Conservation (phyloP, 2,329 filamentous ascomycete species). For the Anisogramma anomala region DNA sequence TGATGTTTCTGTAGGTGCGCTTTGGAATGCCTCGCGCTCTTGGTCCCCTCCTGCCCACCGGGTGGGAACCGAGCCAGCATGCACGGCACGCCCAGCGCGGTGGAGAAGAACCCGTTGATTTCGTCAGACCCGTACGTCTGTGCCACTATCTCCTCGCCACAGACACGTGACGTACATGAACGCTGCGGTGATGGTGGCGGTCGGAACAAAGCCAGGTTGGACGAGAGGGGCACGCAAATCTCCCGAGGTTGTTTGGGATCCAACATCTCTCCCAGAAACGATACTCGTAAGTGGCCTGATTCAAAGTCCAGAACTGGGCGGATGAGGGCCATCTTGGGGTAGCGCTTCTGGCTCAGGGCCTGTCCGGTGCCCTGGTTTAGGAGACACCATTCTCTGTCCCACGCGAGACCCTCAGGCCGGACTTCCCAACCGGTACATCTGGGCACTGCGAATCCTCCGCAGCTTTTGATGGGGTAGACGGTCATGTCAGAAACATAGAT, state of each 20-base stretch:
- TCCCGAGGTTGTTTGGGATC: slow-evolving; percentile 19
- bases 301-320: slow-evolving; percentile 63
- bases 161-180: slow-evolving; percentile 54
- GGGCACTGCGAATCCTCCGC: slow-evolving; percentile 65
- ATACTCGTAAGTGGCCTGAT: slow-evolving; percentile 52
- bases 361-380: slow-evolving; percentile 76
- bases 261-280: slow-evolving; percentile 28
- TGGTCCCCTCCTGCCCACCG: slow-evolving; percentile 38
- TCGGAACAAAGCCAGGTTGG: slow-evolving; percentile 48
- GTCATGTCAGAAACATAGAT: slow-evolving; percentile 48
- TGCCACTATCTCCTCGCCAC: slow-evolving; percentile 65
- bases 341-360: slow-evolving; percentile 77
- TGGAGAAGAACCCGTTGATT: slow-evolving; percentile 68
- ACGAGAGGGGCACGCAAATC: slow-evolving; percentile 52
- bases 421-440: slow-evolving; percentile 59
- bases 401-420: slow-evolving; percentile 69
- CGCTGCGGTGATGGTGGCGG: slow-evolving; percentile 26
- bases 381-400: slow-evolving; percentile 96
- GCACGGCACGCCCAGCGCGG: slow-evolving; percentile 65
- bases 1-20: slow-evolving; percentile 54
- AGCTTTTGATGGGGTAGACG: slow-evolving; percentile 92
- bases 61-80: slow-evolving; percentile 74
- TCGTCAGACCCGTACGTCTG: slow-evolving; percentile 55
- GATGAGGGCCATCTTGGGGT: slow-evolving; percentile 79
- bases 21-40: slow-evolving; percentile 58